Percentiles rank a stretch among this genome's conserved stretches.
Evolutionary conservation across 257 asterid species (phyloP).

Genomic region (Solanum pinnatisectum): DNA sequence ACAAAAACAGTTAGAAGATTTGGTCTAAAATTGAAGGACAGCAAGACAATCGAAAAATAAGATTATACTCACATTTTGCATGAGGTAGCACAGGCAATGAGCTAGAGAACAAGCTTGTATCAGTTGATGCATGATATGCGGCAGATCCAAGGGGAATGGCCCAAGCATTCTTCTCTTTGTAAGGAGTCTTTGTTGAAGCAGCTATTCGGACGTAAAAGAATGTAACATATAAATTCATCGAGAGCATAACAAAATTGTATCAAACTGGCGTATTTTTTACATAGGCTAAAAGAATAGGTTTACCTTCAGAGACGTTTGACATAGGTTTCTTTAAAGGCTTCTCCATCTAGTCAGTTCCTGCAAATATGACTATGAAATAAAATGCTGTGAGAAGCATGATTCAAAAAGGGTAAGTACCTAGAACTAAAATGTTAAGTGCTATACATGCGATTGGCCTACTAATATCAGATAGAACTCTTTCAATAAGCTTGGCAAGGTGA

Average conservation of each 20-base stretch:
- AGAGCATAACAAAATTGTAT: background rate
- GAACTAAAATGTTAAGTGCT: background rate
- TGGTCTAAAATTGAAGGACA: background rate
- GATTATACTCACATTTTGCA: slow-evolving; percentile 41
- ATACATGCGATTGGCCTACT: background rate
- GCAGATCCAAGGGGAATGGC: slow-evolving; percentile 40
- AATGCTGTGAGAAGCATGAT: background rate
- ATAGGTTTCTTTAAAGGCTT: background rate
- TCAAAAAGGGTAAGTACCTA: background rate
- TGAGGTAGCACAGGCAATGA: slow-evolving; percentile 68
- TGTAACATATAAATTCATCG: background rate
- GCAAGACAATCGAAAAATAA: background rate
- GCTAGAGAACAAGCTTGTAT: slow-evolving; percentile 82
- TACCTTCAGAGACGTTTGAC: background rate
- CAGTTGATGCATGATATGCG: slow-evolving; percentile 38
- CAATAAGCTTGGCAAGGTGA: background rate
- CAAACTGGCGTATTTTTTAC: background rate
- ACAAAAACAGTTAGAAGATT: background rate
- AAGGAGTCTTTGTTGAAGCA: slow-evolving; percentile 12
- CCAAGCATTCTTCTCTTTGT: slow-evolving; percentile 48
- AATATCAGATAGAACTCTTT: background rate
- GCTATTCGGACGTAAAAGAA: background rate
- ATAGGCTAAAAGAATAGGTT: background rate
- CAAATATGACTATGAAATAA: background rate
- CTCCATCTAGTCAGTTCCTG: background rate